Percentiles rank a stretch among this genome's conserved stretches.
phyloP scores from a whole-genome alignment of 2,329 filamentous ascomycete genomes.

The Colletotrichum agaves region DNA sequence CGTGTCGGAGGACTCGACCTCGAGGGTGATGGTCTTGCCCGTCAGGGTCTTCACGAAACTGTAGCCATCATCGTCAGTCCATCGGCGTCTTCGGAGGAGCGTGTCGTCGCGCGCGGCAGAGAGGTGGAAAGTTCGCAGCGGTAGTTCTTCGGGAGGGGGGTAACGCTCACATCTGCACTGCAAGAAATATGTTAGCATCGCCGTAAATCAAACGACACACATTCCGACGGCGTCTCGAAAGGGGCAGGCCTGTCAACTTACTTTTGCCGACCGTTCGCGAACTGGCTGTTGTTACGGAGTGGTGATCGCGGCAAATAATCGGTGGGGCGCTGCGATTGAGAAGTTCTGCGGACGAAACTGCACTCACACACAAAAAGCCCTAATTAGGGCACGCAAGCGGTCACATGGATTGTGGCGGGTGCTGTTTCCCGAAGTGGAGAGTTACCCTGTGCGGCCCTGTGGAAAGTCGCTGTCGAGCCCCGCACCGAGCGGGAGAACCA shows the following conservation, averaged over 20 bases:
- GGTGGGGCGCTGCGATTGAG: constrained; percentile 34
- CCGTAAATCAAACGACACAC: background rate
- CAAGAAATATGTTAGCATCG: constrained; percentile 45
- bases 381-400: constrained; percentile 35
- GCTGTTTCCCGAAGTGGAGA: background rate
- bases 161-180: constrained; percentile 89
- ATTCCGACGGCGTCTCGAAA: background rate
- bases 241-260: constrained; percentile 54
- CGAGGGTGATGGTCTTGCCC: constrained; percentile 99
- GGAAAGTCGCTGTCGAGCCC: background rate
- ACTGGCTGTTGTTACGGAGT: constrained; percentile 44
- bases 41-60: constrained; percentile 99
- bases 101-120: constrained; percentile 30
- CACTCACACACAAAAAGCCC: constrained; percentile 27
- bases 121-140: constrained; percentile 25
- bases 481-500: too few species aligned
- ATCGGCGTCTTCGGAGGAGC: constrained; percentile 35
- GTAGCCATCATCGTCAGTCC: constrained; percentile 45
- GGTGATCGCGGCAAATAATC: constrained; percentile 30
- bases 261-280: constrained; percentile 68
- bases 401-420: constrained; percentile 6
- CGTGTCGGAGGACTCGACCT: constrained; percentile 98
- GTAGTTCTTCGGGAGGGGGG: constrained; percentile 18
- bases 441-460: background rate
- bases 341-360: constrained; percentile 22